Percentiles rank a stretch among this genome's conserved stretches.
phyloP scores from a whole-genome alignment of 1,284 basidiomycete species.

The Omphalotus olearius region DNA sequence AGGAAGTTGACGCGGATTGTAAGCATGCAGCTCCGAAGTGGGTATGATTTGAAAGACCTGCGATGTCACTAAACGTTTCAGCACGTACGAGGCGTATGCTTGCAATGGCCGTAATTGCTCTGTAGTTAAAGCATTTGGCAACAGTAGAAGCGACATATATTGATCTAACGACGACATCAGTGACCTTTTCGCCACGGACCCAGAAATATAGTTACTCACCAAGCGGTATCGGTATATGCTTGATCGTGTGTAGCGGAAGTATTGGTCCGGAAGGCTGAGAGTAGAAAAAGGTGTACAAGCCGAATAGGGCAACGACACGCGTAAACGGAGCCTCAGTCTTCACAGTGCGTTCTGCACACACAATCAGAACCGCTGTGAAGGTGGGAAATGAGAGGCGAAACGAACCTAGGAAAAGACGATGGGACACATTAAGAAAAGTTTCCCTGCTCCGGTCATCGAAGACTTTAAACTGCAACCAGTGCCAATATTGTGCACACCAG shows the following conservation, averaged over 20 bases:
- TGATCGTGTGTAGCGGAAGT: conserved; percentile 42
- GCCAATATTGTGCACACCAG: conserved; percentile 68
- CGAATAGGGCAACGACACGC: conserved; percentile 58
- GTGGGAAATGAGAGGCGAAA: background rate
- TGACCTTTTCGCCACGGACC: conserved; percentile 2
- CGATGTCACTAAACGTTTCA: conserved; percentile 41
- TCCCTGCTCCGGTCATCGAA: conserved; percentile 63
- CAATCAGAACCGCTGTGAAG: background rate
- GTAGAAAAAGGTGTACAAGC: conserved; percentile 60
- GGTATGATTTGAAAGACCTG: conserved; percentile 59
- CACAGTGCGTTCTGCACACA: conserved; percentile 48
- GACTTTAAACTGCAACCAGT: conserved; percentile 66
- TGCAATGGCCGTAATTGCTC: conserved; percentile 40
- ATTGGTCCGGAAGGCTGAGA: conserved; percentile 56
- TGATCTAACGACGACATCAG: conserved; percentile 39
- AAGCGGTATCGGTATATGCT: conserved; percentile 51
- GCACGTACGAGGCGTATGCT: conserved; percentile 42
- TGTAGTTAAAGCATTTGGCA: conserved; percentile 40
- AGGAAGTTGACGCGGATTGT: conserved; percentile 59
- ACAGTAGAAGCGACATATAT: conserved; percentile 38
- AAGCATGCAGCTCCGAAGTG: conserved; percentile 39
- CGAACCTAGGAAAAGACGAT: conserved; percentile 65
- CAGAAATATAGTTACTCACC: conserved; percentile 35
- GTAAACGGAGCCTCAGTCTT: conserved; percentile 44
- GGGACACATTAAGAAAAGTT: conserved; percentile 49